Conservation (phyloP, 1,139 yeast species). For the Scheffersomyces quercinus region DNA sequence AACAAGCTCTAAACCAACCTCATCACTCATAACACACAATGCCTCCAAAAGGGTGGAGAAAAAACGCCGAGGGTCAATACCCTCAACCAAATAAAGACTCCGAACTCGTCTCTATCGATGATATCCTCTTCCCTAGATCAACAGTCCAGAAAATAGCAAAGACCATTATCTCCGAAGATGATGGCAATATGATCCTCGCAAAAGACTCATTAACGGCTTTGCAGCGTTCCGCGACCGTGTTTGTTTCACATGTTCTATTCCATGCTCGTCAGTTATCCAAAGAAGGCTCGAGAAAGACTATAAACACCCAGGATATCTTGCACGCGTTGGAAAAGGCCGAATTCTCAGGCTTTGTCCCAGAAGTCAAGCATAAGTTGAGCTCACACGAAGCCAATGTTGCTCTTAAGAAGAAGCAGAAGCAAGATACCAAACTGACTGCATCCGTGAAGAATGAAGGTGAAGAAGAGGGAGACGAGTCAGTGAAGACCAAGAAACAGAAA, state of each 20-base stretch:
- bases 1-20: not conserved
- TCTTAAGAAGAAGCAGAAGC: slow-evolving; percentile 40
- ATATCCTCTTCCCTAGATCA: slow-evolving; percentile 65
- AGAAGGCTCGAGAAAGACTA: slow-evolving; percentile 55
- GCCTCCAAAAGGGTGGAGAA: slow-evolving; percentile 88
- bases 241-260: slow-evolving; percentile 65
- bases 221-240: slow-evolving; percentile 73
- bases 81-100: slow-evolving; percentile 55
- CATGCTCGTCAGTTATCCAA: slow-evolving; percentile 60
- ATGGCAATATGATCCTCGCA: slow-evolving; percentile 44
- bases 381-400: slow-evolving; percentile 42
- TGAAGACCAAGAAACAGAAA: slow-evolving; percentile 23
- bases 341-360: slow-evolving; percentile 55
- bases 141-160: slow-evolving; percentile 63
- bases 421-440: slow-evolving; percentile 7
- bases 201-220: slow-evolving; percentile 68
- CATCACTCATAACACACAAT: slow-evolving; percentile 24
- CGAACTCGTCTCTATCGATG: slow-evolving; percentile 66
- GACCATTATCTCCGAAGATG: slow-evolving; percentile 23
- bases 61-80: slow-evolving; percentile 66
- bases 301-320: slow-evolving; percentile 65
- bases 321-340: slow-evolving; percentile 59
- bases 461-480: slow-evolving; percentile 17
- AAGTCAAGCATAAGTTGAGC: slow-evolving; percentile 50
- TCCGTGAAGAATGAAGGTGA: slow-evolving; percentile 8